phyloP scores from a whole-genome alignment of 2,329 filamentous ascomycete species.

The Verticillium klebahnii region DNA sequence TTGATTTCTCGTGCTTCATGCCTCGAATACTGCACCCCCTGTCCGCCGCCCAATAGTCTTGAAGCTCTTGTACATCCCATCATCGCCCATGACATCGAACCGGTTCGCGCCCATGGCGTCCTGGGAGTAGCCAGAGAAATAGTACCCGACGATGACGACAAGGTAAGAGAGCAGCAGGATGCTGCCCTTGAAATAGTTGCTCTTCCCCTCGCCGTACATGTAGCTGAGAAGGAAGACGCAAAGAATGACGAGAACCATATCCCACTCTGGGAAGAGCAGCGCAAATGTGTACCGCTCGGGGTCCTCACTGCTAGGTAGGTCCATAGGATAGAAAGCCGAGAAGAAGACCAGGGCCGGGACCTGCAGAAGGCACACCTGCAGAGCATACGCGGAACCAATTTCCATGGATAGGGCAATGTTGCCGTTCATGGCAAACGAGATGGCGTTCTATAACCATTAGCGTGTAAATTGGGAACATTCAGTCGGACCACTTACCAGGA shows the following conservation, averaged over 20 bases:
- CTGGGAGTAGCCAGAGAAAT: conserved; percentile 61
- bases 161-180: conserved; percentile 91
- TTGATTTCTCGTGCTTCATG: not conserved
- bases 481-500: conserved; percentile 60
- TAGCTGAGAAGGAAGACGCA: conserved; percentile 96
- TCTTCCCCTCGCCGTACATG: conserved; percentile 98
- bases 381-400: conserved; percentile 92
- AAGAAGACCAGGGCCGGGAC: conserved; percentile 91
- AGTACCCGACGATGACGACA: conserved; percentile 89
- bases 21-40: conserved; percentile 28
- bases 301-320: conserved; percentile 29
- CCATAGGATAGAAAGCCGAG: conserved; percentile 67
- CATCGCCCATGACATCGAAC: conserved; percentile 48
- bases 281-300: conserved; percentile 65
- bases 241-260: conserved; percentile 94
- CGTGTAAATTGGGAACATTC: not conserved
- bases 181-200: conserved; percentile 99
- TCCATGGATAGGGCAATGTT: conserved; percentile 99
- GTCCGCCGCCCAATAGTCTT: conserved; percentile 48
- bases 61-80: conserved; percentile 46
- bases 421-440: conserved; percentile 98
- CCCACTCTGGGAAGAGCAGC: conserved; percentile 96
- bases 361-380: conserved; percentile 93
- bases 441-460: conserved; percentile 67
- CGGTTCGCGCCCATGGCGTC: conserved; percentile 39